These are phyloP conservation scores for Trichoderma hamatum DNA, from an alignment of 2,329 filamentous ascomycete genomes.

Conservation along the genomic window DNA sequence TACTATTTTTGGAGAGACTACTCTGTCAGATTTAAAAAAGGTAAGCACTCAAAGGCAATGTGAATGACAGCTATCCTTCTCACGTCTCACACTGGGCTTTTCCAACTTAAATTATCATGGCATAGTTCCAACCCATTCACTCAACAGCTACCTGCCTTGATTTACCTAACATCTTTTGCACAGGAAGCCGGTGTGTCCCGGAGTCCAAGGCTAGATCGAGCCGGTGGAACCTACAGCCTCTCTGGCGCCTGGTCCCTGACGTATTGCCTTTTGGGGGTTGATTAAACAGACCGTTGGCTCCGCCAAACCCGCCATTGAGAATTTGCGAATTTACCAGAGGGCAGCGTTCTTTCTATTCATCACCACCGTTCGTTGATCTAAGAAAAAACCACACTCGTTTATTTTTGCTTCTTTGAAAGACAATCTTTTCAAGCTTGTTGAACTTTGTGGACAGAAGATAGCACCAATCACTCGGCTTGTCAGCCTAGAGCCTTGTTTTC, in stretches of 20 bases:
- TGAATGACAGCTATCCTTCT: neutral
- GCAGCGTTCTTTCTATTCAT: constrained; percentile 7
- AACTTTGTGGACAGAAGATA: neutral
- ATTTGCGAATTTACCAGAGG: constrained; percentile 18
- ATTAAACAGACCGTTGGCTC: constrained; percentile 17
- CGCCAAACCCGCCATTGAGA: constrained; percentile 23
- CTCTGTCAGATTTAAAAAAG: constrained; percentile 21
- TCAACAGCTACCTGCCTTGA: neutral
- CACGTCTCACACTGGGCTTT: neutral
- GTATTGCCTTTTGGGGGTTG: constrained; percentile 25
- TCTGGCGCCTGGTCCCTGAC: constrained; percentile 23
- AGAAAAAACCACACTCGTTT: constrained; percentile 3
- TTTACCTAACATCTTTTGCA: constrained; percentile 5
- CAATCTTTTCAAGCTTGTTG: constrained; percentile 8
- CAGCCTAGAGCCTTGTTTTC: neutral
- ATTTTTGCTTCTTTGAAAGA: neutral
- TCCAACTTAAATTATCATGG: neutral
- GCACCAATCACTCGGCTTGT: neutral
- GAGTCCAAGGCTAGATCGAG: constrained; percentile 1
- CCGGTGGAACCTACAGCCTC: constrained; percentile 24
- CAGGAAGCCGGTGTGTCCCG: constrained; percentile 14
- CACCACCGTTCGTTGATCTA: neutral
- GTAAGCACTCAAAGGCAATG: constrained; percentile 13
- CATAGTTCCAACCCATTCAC: constrained; percentile 1
- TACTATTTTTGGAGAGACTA: constrained; percentile 11